Percentiles rank a stretch among this genome's conserved stretches.
phyloP scores from a whole-genome alignment of 2,329 filamentous ascomycete genomes.

The Ramichloridium luteum region DNA sequence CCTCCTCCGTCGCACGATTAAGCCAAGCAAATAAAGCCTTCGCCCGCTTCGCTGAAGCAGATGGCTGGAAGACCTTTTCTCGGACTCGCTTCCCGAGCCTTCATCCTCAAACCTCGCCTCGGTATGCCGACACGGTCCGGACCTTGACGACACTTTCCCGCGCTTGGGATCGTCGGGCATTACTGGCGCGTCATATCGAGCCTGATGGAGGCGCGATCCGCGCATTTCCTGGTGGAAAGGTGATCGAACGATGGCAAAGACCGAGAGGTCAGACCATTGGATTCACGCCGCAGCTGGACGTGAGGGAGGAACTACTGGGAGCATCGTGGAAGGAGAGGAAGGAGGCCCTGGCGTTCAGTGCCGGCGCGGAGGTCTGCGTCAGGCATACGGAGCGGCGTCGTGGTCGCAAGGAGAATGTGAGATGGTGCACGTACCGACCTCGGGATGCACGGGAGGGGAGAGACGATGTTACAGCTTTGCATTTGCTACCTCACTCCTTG shows the following conservation, averaged over 20 bases:
- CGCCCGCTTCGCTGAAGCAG: conserved; percentile 32
- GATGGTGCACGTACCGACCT: conserved; percentile 43
- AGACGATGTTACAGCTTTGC: conserved; percentile 48
- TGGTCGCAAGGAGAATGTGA: conserved; percentile 15
- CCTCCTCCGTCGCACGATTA: conserved; percentile 33
- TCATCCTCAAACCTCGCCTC: conserved; percentile 24
- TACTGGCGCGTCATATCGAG: conserved; percentile 41
- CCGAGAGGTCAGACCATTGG: conserved; percentile 43
- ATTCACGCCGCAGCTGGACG: conserved; percentile 38
- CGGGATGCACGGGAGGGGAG: conserved; percentile 38
- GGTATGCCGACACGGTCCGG: conserved; percentile 38
- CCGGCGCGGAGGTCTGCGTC: conserved; percentile 44
- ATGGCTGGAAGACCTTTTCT: conserved; percentile 38
- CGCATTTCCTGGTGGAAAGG: conserved; percentile 18
- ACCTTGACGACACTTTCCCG: conserved; percentile 44
- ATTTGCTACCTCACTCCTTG: conserved; percentile 34
- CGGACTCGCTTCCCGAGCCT: conserved; percentile 36
- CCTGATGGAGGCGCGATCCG: conserved; percentile 27
- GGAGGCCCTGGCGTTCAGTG: conserved; percentile 49
- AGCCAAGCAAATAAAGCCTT: conserved; percentile 35
- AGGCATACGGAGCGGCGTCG: conserved; percentile 30
- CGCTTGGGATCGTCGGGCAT: conserved; percentile 45
- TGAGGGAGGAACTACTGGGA: conserved; percentile 18
- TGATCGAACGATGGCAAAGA: conserved; percentile 27
- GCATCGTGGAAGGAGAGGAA: conserved; percentile 36